These are phyloP conservation scores for Trypanosoma mega DNA, from an alignment of 208 protist species.

Conservation along the genomic window DNA sequence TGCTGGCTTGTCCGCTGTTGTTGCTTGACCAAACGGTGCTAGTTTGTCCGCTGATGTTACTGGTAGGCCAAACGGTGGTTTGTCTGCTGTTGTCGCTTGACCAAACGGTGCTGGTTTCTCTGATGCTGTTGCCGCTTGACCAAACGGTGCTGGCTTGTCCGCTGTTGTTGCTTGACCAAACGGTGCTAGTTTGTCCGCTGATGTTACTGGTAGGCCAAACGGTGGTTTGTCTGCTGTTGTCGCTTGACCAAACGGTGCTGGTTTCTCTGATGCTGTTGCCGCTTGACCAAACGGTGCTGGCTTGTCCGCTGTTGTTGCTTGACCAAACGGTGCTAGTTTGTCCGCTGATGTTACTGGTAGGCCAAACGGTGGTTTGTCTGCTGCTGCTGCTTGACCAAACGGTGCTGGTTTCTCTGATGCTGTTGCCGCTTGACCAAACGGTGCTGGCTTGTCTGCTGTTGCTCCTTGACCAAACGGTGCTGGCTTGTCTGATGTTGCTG, in stretches of 20 bases:
- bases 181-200: background rate
- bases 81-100: background rate
- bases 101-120: background rate
- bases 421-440: slow-evolving; percentile 6
- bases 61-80: background rate
- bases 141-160: background rate
- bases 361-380: background rate
- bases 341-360: background rate
- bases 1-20: background rate
- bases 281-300: background rate
- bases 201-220: background rate
- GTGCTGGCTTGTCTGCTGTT: background rate
- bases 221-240: background rate
- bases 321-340: background rate
- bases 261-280: background rate
- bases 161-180: background rate
- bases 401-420: background rate
- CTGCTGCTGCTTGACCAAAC: background rate
- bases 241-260: background rate
- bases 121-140: background rate
- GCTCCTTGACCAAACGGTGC: background rate
- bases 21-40: background rate
- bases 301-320: background rate
- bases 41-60: background rate
- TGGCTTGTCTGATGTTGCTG: slow-evolving; percentile 9